These are phyloP conservation scores for Pichia sp. DNA, from an alignment of 1,139 yeast genomes.

Conservation along the genomic window DNA sequence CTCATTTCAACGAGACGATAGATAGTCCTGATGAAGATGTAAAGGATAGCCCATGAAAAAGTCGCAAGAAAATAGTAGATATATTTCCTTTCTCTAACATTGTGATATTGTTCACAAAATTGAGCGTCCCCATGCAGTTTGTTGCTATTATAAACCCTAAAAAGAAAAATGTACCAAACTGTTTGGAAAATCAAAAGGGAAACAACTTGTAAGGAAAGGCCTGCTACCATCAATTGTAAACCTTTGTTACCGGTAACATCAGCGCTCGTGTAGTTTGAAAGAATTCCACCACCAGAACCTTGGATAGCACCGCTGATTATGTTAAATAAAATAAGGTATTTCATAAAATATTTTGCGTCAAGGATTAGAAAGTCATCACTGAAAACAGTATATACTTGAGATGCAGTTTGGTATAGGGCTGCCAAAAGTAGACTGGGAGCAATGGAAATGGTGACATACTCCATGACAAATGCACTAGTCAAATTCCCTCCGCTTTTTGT, in stretches of 20 bases:
- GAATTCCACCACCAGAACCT: slow-evolving; percentile 78
- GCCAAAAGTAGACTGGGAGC: too few species aligned
- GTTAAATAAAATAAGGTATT: slow-evolving; percentile 25
- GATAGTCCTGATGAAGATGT: slow-evolving; percentile 64
- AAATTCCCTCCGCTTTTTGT: too few species aligned
- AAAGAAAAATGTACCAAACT: slow-evolving; percentile 50
- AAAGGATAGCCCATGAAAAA: slow-evolving; percentile 45
- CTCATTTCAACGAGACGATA: slow-evolving; percentile 77
- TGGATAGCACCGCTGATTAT: slow-evolving; percentile 58
- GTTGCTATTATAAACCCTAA: slow-evolving; percentile 34
- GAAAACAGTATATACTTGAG: too few species aligned
- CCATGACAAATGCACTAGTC: too few species aligned
- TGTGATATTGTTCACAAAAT: slow-evolving; percentile 35
- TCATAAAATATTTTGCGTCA: too few species aligned
- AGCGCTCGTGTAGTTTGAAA: slow-evolving; percentile 45
- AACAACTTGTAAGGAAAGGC: slow-evolving; percentile 70
- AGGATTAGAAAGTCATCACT: too few species aligned
- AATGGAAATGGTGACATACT: too few species aligned
- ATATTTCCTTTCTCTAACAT: slow-evolving; percentile 34
- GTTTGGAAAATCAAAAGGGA: slow-evolving; percentile 60
- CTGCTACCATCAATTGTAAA: slow-evolving; percentile 73
- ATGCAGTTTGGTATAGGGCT: too few species aligned
- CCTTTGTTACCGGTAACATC: slow-evolving; percentile 41
- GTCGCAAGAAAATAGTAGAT: slow-evolving; percentile 47
- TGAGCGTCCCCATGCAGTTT: slow-evolving; percentile 16